Conservation (phyloP, 1,284 basidiomycete genomes). For the Thecaphora frezii region DNA sequence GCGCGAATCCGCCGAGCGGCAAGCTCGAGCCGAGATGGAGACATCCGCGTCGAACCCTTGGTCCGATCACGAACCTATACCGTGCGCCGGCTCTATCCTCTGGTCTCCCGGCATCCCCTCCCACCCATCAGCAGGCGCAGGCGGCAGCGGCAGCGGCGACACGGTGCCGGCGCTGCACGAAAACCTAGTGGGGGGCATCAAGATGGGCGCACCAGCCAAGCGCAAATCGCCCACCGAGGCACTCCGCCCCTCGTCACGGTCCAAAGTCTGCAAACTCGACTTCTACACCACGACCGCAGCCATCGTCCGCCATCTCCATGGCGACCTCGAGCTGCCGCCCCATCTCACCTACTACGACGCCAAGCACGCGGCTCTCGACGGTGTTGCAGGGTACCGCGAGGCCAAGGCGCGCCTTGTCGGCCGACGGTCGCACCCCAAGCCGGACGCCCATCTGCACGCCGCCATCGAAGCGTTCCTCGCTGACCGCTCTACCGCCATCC, state of each 20-base stretch:
- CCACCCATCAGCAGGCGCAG: too few relatives aligned
- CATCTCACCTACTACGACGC: slow-evolving; percentile 2
- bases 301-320: neutral
- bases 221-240: slow-evolving; percentile 5
- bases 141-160: too few relatives aligned
- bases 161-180: slow-evolving; percentile 6
- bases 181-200: slow-evolving; percentile 20
- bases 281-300: neutral
- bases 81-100: slow-evolving; percentile 18
- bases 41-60: neutral
- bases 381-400: slow-evolving; percentile 7
- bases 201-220: slow-evolving; percentile 22
- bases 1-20: neutral
- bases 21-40: neutral
- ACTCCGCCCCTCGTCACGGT: slow-evolving; percentile 17
- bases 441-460: slow-evolving; percentile 2
- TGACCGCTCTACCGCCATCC: slow-evolving; percentile 4
- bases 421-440: neutral
- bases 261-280: slow-evolving; percentile 15
- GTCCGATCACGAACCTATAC: slow-evolving; percentile 6
- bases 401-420: slow-evolving; percentile 17
- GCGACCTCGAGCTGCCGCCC: neutral
- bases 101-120: neutral
- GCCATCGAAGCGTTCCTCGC: slow-evolving; percentile 10
- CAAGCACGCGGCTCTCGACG: slow-evolving; percentile 10